Percentiles rank a stretch among this genome's conserved stretches.
Evolutionary conservation across 495 filamentous ascomycete genomes (phyloP).

Genomic region (Xylaria flabelliformis): DNA sequence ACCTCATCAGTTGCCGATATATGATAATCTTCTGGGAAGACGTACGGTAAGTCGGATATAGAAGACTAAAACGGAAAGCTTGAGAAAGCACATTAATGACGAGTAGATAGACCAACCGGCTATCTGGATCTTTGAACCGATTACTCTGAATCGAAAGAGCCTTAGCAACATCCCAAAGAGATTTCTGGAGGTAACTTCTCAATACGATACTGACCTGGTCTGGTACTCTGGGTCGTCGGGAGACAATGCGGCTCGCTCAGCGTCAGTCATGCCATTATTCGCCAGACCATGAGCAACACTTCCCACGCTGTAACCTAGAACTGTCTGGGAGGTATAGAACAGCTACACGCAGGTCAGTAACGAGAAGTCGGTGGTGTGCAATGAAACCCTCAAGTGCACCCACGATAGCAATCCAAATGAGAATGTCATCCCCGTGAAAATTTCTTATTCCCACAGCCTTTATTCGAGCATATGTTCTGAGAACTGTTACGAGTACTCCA

Average conservation of each 20-base stretch:
- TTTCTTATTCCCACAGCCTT: conserved; percentile 38
- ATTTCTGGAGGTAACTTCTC: not conserved
- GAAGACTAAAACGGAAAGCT: conserved; percentile 64
- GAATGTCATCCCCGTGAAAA: conserved; percentile 41
- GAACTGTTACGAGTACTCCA: conserved; percentile 36
- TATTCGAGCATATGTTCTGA: conserved; percentile 42
- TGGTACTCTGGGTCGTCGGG: conserved; percentile 57
- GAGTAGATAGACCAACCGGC: conserved; percentile 66
- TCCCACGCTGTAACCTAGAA: conserved; percentile 44
- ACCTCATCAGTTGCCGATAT: conserved; percentile 8
- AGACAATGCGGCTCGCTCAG: conserved; percentile 53
- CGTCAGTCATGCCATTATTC: conserved; percentile 65
- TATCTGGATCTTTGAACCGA: conserved; percentile 66
- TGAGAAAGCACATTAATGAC: conserved; percentile 62
- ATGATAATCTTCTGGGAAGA: not conserved
- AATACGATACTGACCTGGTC: conserved; percentile 36
- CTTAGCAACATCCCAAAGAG: not conserved
- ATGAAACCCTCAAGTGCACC: conserved; percentile 25
- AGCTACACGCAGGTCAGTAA: conserved; percentile 31
- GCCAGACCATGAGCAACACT: conserved; percentile 60
- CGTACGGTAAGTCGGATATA: conserved; percentile 64
- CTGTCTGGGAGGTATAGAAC: conserved; percentile 44
- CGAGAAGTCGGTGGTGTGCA: not conserved
- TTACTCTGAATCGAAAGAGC: not conserved
- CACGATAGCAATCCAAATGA: conserved; percentile 43